These are phyloP conservation scores for Williopsis jadinii DNA, from an alignment of 1,139 yeast genomes.

Conservation along the genomic window DNA sequence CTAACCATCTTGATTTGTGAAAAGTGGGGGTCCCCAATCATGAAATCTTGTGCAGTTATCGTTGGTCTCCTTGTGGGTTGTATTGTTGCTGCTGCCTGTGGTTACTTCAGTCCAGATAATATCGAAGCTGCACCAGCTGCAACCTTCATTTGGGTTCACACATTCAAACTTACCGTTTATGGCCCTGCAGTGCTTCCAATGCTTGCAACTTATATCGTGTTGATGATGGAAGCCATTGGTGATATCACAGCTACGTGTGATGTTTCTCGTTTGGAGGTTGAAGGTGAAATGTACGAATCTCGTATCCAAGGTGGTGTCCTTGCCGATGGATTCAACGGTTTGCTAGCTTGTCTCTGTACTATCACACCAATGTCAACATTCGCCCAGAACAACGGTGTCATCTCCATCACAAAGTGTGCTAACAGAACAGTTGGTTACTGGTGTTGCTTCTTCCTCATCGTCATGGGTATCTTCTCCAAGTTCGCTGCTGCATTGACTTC, in stretches of 20 bases:
- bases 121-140: slow-evolving; percentile 74
- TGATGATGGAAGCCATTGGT: slow-evolving; percentile 73
- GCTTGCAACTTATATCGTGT: slow-evolving; percentile 69
- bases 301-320: slow-evolving; percentile 89
- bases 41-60: slow-evolving; percentile 89
- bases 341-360: slow-evolving; percentile 66
- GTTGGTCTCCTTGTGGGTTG: slow-evolving; percentile 80
- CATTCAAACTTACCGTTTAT: slow-evolving; percentile 66
- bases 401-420: slow-evolving; percentile 85
- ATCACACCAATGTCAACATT: slow-evolving; percentile 82
- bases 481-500: slow-evolving; percentile 86
- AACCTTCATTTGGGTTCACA: slow-evolving; percentile 81
- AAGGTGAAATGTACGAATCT: slow-evolving; percentile 72
- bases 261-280: slow-evolving; percentile 77
- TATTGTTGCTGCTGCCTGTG: slow-evolving; percentile 86
- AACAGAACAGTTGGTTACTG: slow-evolving; percentile 81
- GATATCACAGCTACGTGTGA: slow-evolving; percentile 91
- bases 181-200: slow-evolving; percentile 86
- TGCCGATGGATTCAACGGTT: slow-evolving; percentile 69
- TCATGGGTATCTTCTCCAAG: slow-evolving; percentile 85
- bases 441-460: slow-evolving; percentile 73
- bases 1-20: slow-evolving; percentile 68
- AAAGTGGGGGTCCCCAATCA: slow-evolving; percentile 88
- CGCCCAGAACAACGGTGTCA: slow-evolving; percentile 93
- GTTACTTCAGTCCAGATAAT: slow-evolving; percentile 54